Conservation (phyloP, 1,139 yeast genomes). For the Sugiyamaella neomexicana region DNA sequence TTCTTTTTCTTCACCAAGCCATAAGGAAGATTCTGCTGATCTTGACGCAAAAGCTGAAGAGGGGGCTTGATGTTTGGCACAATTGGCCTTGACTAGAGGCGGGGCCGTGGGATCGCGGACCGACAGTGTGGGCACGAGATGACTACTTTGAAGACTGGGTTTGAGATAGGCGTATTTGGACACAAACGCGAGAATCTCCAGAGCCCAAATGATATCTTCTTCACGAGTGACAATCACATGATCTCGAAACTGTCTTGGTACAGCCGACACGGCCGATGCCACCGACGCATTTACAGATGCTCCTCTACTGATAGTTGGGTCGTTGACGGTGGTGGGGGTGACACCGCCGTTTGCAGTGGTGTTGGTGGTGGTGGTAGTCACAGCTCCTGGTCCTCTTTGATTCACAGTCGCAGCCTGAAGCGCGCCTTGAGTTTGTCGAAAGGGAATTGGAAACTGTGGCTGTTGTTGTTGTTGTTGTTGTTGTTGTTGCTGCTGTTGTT, state of each 20-base stretch:
- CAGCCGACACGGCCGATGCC: constrained; percentile 17
- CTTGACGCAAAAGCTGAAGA: not conserved
- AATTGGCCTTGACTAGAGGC: constrained; percentile 18
- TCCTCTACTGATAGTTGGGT: constrained; percentile 8
- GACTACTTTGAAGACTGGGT: constrained; percentile 69
- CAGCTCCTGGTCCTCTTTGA: constrained; percentile 1
- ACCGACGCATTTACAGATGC: constrained; percentile 6
- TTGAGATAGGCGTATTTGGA: constrained; percentile 86
- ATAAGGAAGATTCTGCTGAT: constrained; percentile 14
- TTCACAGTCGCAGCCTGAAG: constrained; percentile 17
- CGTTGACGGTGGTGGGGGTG: not conserved
- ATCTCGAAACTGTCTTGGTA: constrained; percentile 58
- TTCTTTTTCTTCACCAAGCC: too few species aligned
- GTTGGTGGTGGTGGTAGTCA: not conserved
- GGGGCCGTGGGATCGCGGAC: constrained; percentile 35
- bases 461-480: constrained; percentile 14
- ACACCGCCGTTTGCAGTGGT: not conserved
- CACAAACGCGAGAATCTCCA: constrained; percentile 87
- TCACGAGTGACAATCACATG: constrained; percentile 84
- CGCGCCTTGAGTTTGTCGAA: constrained; percentile 18
- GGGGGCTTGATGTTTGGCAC: not conserved
- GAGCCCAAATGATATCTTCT: constrained; percentile 91
- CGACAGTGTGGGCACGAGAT: constrained; percentile 50
- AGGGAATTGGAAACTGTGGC: constrained; percentile 13
- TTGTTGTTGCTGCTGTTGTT: constrained; percentile 8